These are phyloP conservation scores for Antitrichia curtipendula DNA, from an alignment of 225 moss, liverwort and hornwort genomes.

Conservation along the genomic window DNA sequence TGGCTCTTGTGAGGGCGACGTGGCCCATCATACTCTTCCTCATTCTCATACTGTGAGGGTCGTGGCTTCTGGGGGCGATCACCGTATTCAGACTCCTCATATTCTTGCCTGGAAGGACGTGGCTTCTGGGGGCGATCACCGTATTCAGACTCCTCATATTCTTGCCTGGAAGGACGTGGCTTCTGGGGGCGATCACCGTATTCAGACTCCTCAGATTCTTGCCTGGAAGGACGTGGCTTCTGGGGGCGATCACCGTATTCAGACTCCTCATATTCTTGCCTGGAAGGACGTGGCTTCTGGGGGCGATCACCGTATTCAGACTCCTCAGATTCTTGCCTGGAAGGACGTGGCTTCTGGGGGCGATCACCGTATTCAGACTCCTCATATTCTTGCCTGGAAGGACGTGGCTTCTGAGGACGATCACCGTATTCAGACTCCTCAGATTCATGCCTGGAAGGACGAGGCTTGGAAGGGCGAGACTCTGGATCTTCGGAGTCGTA, in stretches of 20 bases:
- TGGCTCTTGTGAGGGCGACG: slow-evolving; percentile 20
- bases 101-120: background rate
- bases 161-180: background rate
- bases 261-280: background rate
- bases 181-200: background rate
- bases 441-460: background rate
- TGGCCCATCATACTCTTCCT: slow-evolving; percentile 9
- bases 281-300: background rate
- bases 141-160: background rate
- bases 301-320: background rate
- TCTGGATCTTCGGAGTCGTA: slow-evolving; percentile 4
- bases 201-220: background rate
- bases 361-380: background rate
- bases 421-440: background rate
- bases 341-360: background rate
- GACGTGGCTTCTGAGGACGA: background rate
- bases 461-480: slow-evolving; percentile 10
- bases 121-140: background rate
- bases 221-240: background rate
- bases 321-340: background rate
- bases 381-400: background rate
- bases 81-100: background rate
- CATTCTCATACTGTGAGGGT: background rate
- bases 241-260: background rate
- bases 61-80: background rate